phyloP scores from a whole-genome alignment of 2,329 filamentous ascomycete species.

The Xenosphaeropsis pyriputrescens region DNA sequence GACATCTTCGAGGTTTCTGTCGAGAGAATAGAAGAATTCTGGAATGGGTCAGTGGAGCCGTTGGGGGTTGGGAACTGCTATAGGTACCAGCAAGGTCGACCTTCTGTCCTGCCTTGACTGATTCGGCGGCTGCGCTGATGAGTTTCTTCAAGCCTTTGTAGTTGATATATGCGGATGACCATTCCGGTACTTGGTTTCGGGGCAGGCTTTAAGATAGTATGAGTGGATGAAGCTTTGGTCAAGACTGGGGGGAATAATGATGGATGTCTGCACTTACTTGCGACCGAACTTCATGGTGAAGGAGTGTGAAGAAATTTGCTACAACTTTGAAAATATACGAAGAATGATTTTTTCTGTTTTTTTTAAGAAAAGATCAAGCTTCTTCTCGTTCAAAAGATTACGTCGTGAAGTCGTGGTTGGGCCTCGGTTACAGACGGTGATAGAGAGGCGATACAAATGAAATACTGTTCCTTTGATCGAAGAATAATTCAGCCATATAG shows the following conservation, averaged over 20 bases:
- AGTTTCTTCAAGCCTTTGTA: slow-evolving; percentile 92
- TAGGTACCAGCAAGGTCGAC: slow-evolving; percentile 81
- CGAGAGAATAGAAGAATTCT: slow-evolving; percentile 96
- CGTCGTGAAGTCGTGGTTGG: slow-evolving; percentile 13
- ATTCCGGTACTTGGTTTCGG: slow-evolving; percentile 76
- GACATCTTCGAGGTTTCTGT: slow-evolving; percentile 94
- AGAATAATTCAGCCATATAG: neutral
- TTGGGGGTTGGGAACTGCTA: neutral
- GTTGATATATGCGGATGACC: slow-evolving; percentile 73
- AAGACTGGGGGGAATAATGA: neutral
- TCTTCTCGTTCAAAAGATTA: no score
- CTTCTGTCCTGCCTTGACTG: slow-evolving; percentile 52
- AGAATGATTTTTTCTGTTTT: no score
- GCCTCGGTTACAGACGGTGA: no score
- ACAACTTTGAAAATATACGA: no score
- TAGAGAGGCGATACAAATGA: no score
- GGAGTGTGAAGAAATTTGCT: neutral
- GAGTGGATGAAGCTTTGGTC: neutral
- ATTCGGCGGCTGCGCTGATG: slow-evolving; percentile 61
- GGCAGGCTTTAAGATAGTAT: slow-evolving; percentile 37
- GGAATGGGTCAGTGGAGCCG: slow-evolving; percentile 15
- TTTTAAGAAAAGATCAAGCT: no score
- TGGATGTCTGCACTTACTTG: slow-evolving; percentile 28
- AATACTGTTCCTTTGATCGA: no score
- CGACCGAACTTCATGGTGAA: slow-evolving; percentile 46